A percentile compares a stretch with the other conserved stretches of the same genome.
Conservation (phyloP, 2,329 filamentous ascomycete species). For the Claviceps sp. region DNA sequence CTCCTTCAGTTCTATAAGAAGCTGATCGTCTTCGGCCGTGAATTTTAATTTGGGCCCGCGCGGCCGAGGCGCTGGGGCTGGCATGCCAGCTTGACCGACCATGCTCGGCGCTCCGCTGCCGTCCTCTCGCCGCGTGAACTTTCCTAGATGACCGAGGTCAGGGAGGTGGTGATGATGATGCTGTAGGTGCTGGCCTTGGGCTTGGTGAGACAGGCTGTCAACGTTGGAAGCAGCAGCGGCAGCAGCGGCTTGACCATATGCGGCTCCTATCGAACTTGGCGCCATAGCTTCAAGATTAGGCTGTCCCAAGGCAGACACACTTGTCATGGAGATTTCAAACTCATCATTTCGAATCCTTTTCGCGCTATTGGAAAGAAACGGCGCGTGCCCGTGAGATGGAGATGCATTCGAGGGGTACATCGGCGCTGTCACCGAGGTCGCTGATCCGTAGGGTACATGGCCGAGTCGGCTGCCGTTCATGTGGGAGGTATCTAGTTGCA, state of each 20-base stretch:
- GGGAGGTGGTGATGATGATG: constrained; percentile 78
- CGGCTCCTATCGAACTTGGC: constrained; percentile 36
- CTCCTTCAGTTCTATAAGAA: constrained; percentile 83
- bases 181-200: constrained; percentile 28
- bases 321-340: constrained; percentile 40
- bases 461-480: constrained; percentile 39
- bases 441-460: constrained; percentile 37
- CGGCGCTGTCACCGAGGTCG: constrained; percentile 35
- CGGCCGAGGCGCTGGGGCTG: constrained; percentile 63
- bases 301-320: constrained; percentile 39
- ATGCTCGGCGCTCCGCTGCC: constrained; percentile 61
- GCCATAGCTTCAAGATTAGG: constrained; percentile 42
- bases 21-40: constrained; percentile 77
- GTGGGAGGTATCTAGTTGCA: constrained; percentile 42
- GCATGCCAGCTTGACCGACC: constrained; percentile 80
- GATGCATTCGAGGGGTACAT: constrained; percentile 38
- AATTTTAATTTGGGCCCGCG: constrained; percentile 88
- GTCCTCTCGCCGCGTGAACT: constrained; percentile 51
- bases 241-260: constrained; percentile 33
- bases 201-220: constrained; percentile 1
- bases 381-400: constrained; percentile 20
- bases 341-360: constrained; percentile 47
- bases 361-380: constrained; percentile 20
- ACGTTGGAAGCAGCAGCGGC: constrained; percentile 10
- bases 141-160: constrained; percentile 55